Conservation (phyloP, 192 early-diverging fungal genomes). For the Obelidium mucronatum region DNA sequence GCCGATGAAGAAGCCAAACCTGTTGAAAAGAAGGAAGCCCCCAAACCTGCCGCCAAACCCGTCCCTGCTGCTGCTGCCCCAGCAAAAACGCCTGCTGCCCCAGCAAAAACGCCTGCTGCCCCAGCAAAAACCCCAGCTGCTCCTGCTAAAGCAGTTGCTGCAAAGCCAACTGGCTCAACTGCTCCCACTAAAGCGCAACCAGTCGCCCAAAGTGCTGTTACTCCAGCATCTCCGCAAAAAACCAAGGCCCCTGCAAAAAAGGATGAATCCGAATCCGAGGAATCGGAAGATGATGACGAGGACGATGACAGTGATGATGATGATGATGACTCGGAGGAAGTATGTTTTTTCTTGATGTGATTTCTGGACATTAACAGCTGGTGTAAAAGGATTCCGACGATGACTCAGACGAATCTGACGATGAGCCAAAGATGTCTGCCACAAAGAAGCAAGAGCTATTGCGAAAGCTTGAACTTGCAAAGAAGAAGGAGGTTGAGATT, state of each 20-base stretch:
- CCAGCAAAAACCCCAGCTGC: neutral
- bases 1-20: conserved; percentile 46
- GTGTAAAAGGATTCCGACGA: conserved; percentile 33
- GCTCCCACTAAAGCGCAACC: conserved; percentile 9
- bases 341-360: conserved; percentile 53
- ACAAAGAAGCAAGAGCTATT: conserved; percentile 67
- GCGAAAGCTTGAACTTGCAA: conserved; percentile 82
- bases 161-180: conserved; percentile 4
- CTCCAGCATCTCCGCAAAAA: neutral
- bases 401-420: conserved; percentile 55
- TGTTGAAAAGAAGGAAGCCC: conserved; percentile 33
- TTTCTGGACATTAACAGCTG: conserved; percentile 31
- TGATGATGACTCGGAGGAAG: conserved; percentile 36
- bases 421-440: conserved; percentile 63
- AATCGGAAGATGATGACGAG: conserved; percentile 31
- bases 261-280: conserved; percentile 41
- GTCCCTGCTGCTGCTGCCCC: conserved; percentile 9
- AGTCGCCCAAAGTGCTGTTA: conserved; percentile 15
- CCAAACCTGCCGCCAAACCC: neutral
- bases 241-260: conserved; percentile 18
- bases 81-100: neutral
- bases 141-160: neutral
- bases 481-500: conserved; percentile 61
- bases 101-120: neutral
- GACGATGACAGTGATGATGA: conserved; percentile 41